Evolutionary conservation across 805 yeast genomes (phyloP).

Genomic region (Zygosaccharomyces gambellarensis): DNA sequence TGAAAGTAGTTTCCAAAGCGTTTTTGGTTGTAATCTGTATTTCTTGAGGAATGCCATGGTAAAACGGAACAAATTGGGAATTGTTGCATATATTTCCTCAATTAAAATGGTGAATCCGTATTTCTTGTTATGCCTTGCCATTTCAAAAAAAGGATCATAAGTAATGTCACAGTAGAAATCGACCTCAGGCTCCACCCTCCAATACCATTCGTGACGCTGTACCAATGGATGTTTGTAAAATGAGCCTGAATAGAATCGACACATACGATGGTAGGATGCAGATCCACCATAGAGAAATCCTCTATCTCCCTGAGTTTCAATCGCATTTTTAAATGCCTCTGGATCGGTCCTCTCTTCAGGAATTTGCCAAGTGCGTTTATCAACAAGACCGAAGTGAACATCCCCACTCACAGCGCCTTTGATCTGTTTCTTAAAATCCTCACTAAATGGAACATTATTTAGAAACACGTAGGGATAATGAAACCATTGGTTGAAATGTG

Average conservation of each 20-base stretch:
- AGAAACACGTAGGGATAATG: constrained; percentile 89
- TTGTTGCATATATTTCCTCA: constrained; percentile 72
- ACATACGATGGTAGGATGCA: constrained; percentile 88
- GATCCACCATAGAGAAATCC: constrained; percentile 78
- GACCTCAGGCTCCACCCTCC: constrained; percentile 95
- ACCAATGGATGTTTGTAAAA: constrained; percentile 79
- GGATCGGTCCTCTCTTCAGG: constrained; percentile 34
- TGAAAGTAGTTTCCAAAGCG: constrained; percentile 66
- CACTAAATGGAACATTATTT: constrained; percentile 71
- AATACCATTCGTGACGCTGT: constrained; percentile 75
- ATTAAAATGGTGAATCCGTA: constrained; percentile 84
- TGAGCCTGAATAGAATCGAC: constrained; percentile 82
- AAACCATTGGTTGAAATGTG: constrained; percentile 91
- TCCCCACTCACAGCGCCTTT: constrained; percentile 49
- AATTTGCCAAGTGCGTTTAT: constrained; percentile 64
- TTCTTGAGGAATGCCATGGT: constrained; percentile 60
- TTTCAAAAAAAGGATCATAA: constrained; percentile 83
- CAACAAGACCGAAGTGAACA: constrained; percentile 69
- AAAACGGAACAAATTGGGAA: constrained; percentile 72
- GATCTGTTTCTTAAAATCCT: constrained; percentile 56
- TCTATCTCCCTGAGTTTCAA: constrained; percentile 75
- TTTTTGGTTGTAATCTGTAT: constrained; percentile 45
- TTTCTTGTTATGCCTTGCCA: constrained; percentile 62
- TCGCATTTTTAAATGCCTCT: constrained; percentile 44
- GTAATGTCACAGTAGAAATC: constrained; percentile 86